These are phyloP conservation scores for Dendrostoma leiphaemia DNA, from an alignment of 2,329 filamentous ascomycete species.

Conservation along the genomic window DNA sequence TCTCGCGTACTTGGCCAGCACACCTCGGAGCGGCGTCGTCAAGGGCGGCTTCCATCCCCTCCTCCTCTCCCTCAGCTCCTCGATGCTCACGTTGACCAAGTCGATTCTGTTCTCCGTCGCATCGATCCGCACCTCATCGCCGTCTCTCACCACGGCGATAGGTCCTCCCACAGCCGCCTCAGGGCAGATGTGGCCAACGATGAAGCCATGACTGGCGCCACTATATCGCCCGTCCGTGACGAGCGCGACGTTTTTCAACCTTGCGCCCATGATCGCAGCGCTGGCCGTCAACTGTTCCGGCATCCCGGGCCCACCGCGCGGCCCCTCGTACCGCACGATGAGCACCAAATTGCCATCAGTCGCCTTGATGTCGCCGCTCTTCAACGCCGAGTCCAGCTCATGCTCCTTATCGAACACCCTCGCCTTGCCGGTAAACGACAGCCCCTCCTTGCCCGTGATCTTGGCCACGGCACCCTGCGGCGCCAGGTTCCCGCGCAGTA, in stretches of 20 bases:
- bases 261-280: conserved; percentile 88
- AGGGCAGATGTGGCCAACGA: conserved; percentile 84
- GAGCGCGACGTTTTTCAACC: conserved; percentile 73
- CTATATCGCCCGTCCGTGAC: conserved; percentile 76
- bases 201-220: conserved; percentile 80
- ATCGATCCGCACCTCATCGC: conserved; percentile 79
- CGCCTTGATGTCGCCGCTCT: conserved; percentile 77
- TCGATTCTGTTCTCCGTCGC: conserved; percentile 70
- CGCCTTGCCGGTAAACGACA: conserved; percentile 76
- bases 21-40: conserved; percentile 59
- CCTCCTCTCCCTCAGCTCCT: conserved; percentile 58
- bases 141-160: conserved; percentile 77
- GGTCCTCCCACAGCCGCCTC: conserved; percentile 84
- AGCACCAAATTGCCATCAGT: conserved; percentile 85
- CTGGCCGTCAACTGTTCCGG: conserved; percentile 91
- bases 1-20: conserved; percentile 67
- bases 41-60: conserved; percentile 62
- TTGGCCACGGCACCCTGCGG: conserved; percentile 87
- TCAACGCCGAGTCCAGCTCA: conserved; percentile 74
- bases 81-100: conserved; percentile 69
- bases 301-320: conserved; percentile 92
- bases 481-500: conserved; percentile 80
- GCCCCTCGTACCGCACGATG: conserved; percentile 89
- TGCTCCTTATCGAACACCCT: conserved; percentile 82
- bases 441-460: conserved; percentile 90